Base-by-base conservation (phyloP, 768 basidiomycete species). In the Chiua virens region DNA sequence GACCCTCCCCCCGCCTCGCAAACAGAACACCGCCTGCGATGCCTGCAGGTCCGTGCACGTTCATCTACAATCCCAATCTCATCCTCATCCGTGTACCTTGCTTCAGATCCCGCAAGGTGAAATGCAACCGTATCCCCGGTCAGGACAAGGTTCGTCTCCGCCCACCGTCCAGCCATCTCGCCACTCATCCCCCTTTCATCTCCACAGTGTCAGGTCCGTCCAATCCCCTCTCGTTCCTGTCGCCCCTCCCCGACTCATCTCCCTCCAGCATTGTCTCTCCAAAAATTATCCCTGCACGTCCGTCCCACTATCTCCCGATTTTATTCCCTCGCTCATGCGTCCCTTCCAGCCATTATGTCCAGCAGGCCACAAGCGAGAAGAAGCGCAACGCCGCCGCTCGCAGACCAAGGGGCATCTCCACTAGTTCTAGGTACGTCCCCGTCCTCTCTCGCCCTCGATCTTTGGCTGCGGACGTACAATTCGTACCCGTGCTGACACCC, bases 271-370 rank as follows among this genome's bases (percentile, higher is more conserved):
- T 63, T 95, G 92, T 69, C 70, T 84, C 53, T 80, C 86, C 54
- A 95, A 95, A 74, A 91, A 89, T 63, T 91, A 89, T 63, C 86
- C 89, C 40, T 95, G 92, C 90, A 93, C 92, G 91, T 92, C 62
- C 59, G 88, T 82, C 17, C 56, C 50, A 25, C 47, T 58, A 53
- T 37, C 49, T 57, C 52, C 52, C 42, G 46, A 43, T 50, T 47
- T 45, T 8, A 23, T 48, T 55, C 58, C 58, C 55, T 52, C 61
- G 49, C 49, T 55, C 54, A 55, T 60, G 45, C 40, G 41, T 45
- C 43, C 30, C 40, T 39, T 50, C 56, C 63, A 90, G 88, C 53
- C 87, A 92, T 64, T 84, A 73, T 64, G 86, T 91, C 23, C 90
- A 92, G 63, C 89, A 91, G 69, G 87, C 86, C 18, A 92, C 90